A percentile compares a stretch with the other conserved stretches of the same genome.
Evolutionary conservation across 2,329 filamentous ascomycete genomes (phyloP).

Genomic region (Ophiostoma tasmaniense): DNA sequence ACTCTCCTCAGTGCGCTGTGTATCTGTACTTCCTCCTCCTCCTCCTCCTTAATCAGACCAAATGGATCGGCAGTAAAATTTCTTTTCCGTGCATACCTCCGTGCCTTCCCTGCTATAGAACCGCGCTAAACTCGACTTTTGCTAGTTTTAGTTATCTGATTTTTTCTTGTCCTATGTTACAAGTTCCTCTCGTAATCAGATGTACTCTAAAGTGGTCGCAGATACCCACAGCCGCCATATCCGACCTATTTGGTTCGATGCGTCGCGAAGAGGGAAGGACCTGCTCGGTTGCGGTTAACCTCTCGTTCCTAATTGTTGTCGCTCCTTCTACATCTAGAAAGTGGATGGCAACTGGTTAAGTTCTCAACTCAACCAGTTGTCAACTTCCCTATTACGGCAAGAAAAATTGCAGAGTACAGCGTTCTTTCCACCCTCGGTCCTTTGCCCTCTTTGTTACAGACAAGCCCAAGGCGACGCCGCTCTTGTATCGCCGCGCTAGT

Average conservation of each 20-base stretch:
- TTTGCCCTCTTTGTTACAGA: neutral
- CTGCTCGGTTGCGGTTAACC: neutral
- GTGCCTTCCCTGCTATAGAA: neutral
- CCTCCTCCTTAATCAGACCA: neutral
- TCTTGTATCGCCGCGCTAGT: neutral
- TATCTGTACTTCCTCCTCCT: too few relatives aligned
- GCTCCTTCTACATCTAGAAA: neutral
- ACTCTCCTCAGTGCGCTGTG: too few relatives aligned
- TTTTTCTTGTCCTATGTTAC: neutral
- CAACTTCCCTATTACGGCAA: neutral
- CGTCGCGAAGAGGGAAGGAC: neutral
- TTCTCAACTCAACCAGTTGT: too few relatives aligned
- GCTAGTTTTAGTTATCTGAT: slow-evolving; percentile 3
- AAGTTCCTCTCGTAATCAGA: neutral
- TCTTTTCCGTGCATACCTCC: neutral
- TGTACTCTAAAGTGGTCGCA: neutral
- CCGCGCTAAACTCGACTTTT: neutral
- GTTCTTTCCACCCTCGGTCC: neutral
- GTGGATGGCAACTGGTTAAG: neutral
- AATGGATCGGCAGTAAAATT: neutral
- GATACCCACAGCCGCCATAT: neutral
- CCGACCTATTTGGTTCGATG: neutral
- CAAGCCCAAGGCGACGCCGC: neutral
- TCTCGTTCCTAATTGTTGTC: neutral
- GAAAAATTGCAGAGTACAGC: neutral